Conservation (phyloP, 306 rosid genomes). For the Purshia tridentata region DNA sequence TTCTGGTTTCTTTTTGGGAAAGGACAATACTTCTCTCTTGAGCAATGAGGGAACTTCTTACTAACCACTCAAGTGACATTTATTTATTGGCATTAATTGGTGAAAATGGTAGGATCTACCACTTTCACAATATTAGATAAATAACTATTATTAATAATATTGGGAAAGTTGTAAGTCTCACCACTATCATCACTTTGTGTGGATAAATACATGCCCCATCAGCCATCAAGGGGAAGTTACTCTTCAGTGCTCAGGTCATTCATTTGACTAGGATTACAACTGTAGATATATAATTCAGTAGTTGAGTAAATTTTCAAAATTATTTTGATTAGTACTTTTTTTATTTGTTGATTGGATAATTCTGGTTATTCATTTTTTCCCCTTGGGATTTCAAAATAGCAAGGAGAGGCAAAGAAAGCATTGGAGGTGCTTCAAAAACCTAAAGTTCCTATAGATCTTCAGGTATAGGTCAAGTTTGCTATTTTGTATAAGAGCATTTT, state of each 20-base stretch:
- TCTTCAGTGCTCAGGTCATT: neutral
- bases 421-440: slow-evolving; percentile 92
- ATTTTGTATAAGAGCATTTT: neutral
- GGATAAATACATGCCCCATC: too few species aligned
- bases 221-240: neutral
- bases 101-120: neutral
- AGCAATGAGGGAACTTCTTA: neutral
- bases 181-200: neutral
- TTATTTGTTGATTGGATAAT: slow-evolving; percentile 5
- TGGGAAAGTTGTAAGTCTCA: neutral
- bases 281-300: neutral
- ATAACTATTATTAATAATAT: neutral
- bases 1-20: neutral
- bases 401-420: slow-evolving; percentile 97
- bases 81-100: neutral
- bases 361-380: neutral
- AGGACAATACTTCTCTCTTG: neutral
- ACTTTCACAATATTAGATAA: neutral
- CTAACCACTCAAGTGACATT: neutral
- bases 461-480: slow-evolving; percentile 48
- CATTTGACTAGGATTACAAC: neutral
- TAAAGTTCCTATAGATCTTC: slow-evolving; percentile 75
- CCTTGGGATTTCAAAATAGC: slow-evolving; percentile 44
- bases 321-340: neutral
- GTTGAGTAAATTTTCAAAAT: neutral